phyloP scores from a whole-genome alignment of 1,139 yeast genomes.

The Yamadazyma triangularis region DNA sequence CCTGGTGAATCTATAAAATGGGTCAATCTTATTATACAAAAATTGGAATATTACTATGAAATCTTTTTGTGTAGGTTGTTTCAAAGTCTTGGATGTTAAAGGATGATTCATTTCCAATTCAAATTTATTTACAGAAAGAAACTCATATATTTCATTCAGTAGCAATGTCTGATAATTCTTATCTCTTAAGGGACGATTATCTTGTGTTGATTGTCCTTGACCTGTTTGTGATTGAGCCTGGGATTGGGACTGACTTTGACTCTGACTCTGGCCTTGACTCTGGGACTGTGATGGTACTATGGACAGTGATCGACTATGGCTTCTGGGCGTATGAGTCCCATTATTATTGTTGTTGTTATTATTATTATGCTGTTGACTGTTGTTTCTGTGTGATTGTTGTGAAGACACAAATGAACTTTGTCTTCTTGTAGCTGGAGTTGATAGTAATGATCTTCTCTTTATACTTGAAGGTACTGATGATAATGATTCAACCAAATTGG shows the following conservation, averaged over 20 bases:
- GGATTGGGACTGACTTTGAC: constrained; percentile 4
- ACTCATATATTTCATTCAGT: constrained; percentile 66
- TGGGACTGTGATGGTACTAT: constrained; percentile 1
- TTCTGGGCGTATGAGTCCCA: not conserved
- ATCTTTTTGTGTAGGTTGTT: constrained; percentile 84
- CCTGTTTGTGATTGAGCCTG: constrained; percentile 4
- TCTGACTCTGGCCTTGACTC: constrained; percentile 7
- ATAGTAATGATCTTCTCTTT: constrained; percentile 32
- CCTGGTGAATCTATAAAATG: constrained; percentile 65
- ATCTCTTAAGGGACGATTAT: constrained; percentile 78
- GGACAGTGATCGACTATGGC: not conserved
- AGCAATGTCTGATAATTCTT: constrained; percentile 58
- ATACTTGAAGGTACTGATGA: constrained; percentile 10
- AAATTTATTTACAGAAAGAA: constrained; percentile 57
- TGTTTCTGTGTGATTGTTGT: constrained; percentile 12
- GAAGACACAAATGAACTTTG: constrained; percentile 20
- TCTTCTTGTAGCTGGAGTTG: constrained; percentile 39
- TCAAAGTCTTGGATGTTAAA: constrained; percentile 59
- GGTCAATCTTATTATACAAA: constrained; percentile 72
- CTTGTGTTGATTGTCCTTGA: constrained; percentile 24
- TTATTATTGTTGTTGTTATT: not conserved
- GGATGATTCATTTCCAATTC: constrained; percentile 73
- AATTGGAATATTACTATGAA: constrained; percentile 77
- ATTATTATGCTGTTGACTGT: constrained; percentile 6
- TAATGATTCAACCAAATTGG: constrained; percentile 13